Base-by-base conservation (phyloP, 306 rosid genomes). In the Alnus rubra region DNA sequence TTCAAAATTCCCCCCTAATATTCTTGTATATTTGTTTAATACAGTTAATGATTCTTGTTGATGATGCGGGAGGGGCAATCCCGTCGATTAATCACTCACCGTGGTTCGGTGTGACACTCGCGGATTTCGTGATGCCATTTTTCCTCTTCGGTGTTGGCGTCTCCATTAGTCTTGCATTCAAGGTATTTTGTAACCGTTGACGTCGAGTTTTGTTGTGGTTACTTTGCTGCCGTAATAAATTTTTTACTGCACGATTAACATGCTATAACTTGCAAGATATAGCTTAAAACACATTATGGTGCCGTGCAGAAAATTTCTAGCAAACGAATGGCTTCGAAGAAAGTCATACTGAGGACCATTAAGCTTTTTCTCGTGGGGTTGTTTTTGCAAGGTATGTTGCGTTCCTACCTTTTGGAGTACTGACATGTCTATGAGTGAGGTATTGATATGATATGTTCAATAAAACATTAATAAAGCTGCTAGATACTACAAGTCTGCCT, bases 81-180 rank as follows among this genome's bases (percentile, higher is more conserved):
- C 95, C 95, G 4, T 92, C 93, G 42, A 84, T 92, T 80, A 92
- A 92, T 80, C 94, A 92, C 80, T 84, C 97, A 63, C 97, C 95
- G 28, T 90, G 97, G 97, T 90, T 87, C 59, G 95, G 93, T 18
- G 88, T 92, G 54, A 90, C 95, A 7, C 93, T 90, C 12, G 95
- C 97, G 3, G 95, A 92, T 86, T 92, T 92, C 77, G 95, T 92
- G 18, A 84, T 92, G 93, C 97, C 95, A 0, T 90, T 88, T 88
- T 90, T 92, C 51, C 92, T 92, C 69, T 90, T 90, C 18, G 89
- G 84, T 51, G 97, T 90, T 7, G 97, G 97, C 4, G 87, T 92
- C 72, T 92, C 97, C 0, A 74, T 90, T 23, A 84, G 79, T 82
- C 87, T 92, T 14, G 97, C 89, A 47, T 92, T 88, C 86, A 90